Evolutionary conservation across 371 early-diverging fungal species (phyloP).

Genomic region (Conidiobolus incongruus): DNA sequence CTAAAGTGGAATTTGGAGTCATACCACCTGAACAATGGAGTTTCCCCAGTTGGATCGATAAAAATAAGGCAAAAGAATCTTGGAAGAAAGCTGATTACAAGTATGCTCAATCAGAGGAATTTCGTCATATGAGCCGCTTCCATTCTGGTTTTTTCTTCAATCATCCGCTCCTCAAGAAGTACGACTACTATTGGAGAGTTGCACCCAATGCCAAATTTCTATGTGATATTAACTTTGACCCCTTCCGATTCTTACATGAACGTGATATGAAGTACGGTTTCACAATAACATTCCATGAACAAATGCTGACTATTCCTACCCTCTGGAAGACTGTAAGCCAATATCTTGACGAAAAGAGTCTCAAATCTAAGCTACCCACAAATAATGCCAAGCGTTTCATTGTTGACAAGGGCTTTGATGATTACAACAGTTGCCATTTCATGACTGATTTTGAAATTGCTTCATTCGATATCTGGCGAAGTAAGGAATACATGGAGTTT

Average conservation of each 20-base stretch:
- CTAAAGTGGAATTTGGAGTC: slow-evolving; percentile 22
- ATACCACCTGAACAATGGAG: slow-evolving; percentile 49
- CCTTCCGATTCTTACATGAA: slow-evolving; percentile 63
- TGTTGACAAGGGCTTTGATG: slow-evolving; percentile 9
- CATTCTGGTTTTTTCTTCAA: slow-evolving; percentile 76
- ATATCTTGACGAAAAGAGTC: slow-evolving; percentile 22
- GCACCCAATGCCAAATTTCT: slow-evolving; percentile 71
- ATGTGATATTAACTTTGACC: slow-evolving; percentile 79
- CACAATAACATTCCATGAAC: slow-evolving; percentile 58
- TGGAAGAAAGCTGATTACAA: slow-evolving; percentile 29
- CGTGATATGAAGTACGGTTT: slow-evolving; percentile 69
- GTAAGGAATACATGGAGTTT: slow-evolving; percentile 36
- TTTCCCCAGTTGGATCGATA: slow-evolving; percentile 39
- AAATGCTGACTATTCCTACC: slow-evolving; percentile 50
- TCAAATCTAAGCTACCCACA: slow-evolving; percentile 3
- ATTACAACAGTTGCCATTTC: slow-evolving; percentile 52
- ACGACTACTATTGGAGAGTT: too few relatives aligned
- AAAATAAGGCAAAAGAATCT: slow-evolving; percentile 22
- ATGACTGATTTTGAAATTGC: slow-evolving; percentile 96
- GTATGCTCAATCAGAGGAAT: slow-evolving; percentile 66
- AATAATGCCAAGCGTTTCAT: slow-evolving; percentile 15
- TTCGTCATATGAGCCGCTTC: slow-evolving; percentile 69
- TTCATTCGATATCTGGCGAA: slow-evolving; percentile 56
- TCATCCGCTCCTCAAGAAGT: slow-evolving; percentile 48
- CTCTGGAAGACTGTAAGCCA: slow-evolving; percentile 45